Percentiles rank a stretch among this genome's conserved stretches.
phyloP scores from a whole-genome alignment of 495 filamentous ascomycete species.

The Penicillium lagena region DNA sequence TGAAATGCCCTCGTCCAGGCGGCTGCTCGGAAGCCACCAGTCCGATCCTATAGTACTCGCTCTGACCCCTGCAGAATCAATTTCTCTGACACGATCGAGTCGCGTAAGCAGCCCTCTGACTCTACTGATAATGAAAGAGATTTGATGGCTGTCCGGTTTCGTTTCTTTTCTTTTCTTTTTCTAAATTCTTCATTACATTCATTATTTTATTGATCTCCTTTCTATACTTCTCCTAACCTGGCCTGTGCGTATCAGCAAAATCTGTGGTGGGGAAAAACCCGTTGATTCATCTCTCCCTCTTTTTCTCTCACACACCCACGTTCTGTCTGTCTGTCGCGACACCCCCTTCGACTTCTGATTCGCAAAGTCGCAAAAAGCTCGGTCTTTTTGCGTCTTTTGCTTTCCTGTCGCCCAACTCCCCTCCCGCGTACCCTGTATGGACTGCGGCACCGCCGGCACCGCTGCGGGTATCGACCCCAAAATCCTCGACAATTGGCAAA shows the following conservation, averaged over 20 bases:
- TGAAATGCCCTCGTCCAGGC: too few species aligned
- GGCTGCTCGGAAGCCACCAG: too few species aligned
- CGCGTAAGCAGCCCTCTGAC: neutral
- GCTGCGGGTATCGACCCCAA: slow-evolving; percentile 46
- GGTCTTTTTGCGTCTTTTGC: slow-evolving; percentile 17
- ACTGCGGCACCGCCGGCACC: slow-evolving; percentile 35
- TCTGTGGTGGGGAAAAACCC: slow-evolving; percentile 6
- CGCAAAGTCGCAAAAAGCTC: slow-evolving; percentile 13
- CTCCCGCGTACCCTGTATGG: slow-evolving; percentile 34
- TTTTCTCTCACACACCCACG: neutral
- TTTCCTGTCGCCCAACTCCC: slow-evolving; percentile 9
- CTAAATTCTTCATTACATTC: too few species aligned
- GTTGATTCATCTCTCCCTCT: slow-evolving; percentile 13
- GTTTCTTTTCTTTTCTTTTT: too few species aligned
- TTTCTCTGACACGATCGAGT: slow-evolving; percentile 4
- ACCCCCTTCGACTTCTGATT: neutral
- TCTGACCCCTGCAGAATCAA: neutral
- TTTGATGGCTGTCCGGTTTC: too few species aligned
- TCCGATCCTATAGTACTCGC: too few species aligned
- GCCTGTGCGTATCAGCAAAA: slow-evolving; percentile 8
- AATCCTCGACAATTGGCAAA: slow-evolving; percentile 41
- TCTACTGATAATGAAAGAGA: too few species aligned
- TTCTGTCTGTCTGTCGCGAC: too few species aligned
- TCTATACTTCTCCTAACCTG: neutral
- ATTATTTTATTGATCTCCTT: too few species aligned